Conservation (phyloP, 148 eudicot genomes). For the Chenopodium album region DNA sequence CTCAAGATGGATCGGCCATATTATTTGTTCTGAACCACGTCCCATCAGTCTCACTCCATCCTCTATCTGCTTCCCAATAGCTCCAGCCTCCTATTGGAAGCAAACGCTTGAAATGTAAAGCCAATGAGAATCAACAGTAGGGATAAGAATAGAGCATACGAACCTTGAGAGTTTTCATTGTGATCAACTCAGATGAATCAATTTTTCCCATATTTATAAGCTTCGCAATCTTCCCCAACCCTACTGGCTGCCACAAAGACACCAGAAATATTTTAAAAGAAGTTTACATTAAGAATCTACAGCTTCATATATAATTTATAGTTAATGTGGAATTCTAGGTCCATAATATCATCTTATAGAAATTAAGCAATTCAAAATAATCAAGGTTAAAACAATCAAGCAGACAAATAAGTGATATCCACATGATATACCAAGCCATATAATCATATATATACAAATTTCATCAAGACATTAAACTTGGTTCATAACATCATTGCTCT, state of each 20-base stretch:
- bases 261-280: background rate
- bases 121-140: constrained; percentile 4
- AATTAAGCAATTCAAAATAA: too few species aligned
- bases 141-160: constrained; percentile 2
- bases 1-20: constrained; percentile 99
- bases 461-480: too few species aligned
- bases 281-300: background rate
- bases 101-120: background rate
- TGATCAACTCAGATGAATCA: constrained; percentile 91
- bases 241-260: constrained; percentile 76
- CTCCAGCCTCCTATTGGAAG: constrained; percentile 62
- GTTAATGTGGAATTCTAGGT: too few species aligned
- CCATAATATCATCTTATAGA: too few species aligned
- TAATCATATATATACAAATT: too few species aligned
- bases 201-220: constrained; percentile 92
- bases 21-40: constrained; percentile 77
- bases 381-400: background rate
- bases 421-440: background rate
- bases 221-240: constrained; percentile 88
- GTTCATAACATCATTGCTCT: too few species aligned
- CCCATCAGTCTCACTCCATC: constrained; percentile 98
- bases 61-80: constrained; percentile 88
- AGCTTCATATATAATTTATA: background rate
- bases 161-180: constrained; percentile 97
- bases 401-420: background rate